phyloP scores from a whole-genome alignment of 768 basidiomycete genomes.

The Phylloporus arenicola region DNA sequence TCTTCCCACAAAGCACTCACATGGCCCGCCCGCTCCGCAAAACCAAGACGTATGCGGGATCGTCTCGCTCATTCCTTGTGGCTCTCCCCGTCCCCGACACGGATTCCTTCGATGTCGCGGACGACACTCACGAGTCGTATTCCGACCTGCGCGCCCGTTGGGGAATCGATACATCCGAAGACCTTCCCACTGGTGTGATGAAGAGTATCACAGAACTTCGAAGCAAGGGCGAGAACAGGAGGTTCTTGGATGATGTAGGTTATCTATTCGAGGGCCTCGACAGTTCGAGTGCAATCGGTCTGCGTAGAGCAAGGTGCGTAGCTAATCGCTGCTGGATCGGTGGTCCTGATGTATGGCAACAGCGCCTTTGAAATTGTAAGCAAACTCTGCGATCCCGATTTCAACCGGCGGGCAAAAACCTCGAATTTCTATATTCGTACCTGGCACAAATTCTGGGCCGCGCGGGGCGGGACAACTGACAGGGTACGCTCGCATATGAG shows the following conservation, averaged over 20 bases:
- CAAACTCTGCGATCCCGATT: conserved; percentile 69
- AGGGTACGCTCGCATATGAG: conserved; percentile 40
- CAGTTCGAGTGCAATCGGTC: conserved; percentile 41
- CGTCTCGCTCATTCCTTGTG: conserved; percentile 76
- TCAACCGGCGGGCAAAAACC: conserved; percentile 72
- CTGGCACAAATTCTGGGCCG: conserved; percentile 59
- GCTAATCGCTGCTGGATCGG: neutral
- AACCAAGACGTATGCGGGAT: conserved; percentile 67
- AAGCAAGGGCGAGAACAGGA: conserved; percentile 72
- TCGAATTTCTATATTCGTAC: conserved; percentile 66
- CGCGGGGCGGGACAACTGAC: conserved; percentile 56
- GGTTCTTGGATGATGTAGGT: conserved; percentile 80
- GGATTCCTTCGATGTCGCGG: conserved; percentile 35
- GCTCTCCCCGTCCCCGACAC: conserved; percentile 42
- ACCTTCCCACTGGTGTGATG: conserved; percentile 58
- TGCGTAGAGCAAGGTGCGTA: conserved; percentile 64
- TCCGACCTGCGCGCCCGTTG: conserved; percentile 66
- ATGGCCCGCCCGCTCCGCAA: conserved; percentile 30
- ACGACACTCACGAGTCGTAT: conserved; percentile 69
- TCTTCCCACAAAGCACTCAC: neutral
- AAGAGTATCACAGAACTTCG: conserved; percentile 79
- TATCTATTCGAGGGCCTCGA: conserved; percentile 82
- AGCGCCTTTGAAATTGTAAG: conserved; percentile 75
- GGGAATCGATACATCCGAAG: conserved; percentile 78
- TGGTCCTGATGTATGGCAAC: neutral